Percentiles rank a stretch among this genome's conserved stretches.
Evolutionary conservation across 345 rosid genomes (phyloP).

Genomic region (Acer campestre): DNA sequence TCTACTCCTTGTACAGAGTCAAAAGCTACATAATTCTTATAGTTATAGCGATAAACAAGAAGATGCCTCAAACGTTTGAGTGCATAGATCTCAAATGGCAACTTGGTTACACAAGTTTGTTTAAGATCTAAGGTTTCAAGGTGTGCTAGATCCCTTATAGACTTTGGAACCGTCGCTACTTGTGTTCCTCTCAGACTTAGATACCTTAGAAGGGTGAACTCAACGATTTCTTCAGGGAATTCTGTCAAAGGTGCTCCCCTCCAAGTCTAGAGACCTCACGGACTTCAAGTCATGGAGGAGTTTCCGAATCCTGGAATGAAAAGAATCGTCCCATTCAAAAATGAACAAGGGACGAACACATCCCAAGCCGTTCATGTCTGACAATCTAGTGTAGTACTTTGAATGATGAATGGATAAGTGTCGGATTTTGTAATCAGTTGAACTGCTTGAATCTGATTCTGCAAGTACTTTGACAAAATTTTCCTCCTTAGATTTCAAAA

Average conservation of each 20-base stretch:
- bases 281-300: neutral
- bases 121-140: conserved; percentile 3
- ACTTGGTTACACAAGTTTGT: neutral
- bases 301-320: neutral
- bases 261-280: conserved; percentile 2
- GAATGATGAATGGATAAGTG: neutral
- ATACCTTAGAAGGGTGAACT: neutral
- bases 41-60: conserved; percentile 8
- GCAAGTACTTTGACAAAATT: neutral
- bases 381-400: neutral
- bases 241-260: neutral
- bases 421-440: neutral
- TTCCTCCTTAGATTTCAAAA: conserved; percentile 9
- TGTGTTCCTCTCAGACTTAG: neutral
- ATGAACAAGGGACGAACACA: neutral
- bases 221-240: neutral
- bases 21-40: conserved; percentile 2
- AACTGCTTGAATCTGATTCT: neutral
- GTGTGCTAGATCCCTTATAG: conserved; percentile 2
- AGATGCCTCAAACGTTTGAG: conserved; percentile 4
- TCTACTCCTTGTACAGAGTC: conserved; percentile 10
- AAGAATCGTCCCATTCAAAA: neutral
- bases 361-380: neutral
- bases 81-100: neutral
- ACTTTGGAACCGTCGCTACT: neutral